phyloP scores from a whole-genome alignment of 495 filamentous ascomycete genomes.

The Penicillium paxilli region DNA sequence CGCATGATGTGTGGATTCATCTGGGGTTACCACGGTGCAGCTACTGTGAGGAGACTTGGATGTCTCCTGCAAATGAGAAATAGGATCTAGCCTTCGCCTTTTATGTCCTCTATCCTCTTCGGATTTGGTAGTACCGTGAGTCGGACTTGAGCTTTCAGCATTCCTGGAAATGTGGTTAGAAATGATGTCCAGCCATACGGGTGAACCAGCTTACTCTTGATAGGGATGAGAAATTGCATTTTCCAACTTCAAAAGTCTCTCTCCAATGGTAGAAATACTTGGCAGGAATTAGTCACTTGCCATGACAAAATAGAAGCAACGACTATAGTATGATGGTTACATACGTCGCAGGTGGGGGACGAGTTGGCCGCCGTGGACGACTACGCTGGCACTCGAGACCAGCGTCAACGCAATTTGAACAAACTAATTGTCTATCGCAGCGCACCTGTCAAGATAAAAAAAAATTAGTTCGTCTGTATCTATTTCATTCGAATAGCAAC shows the following conservation, averaged over 20 bases:
- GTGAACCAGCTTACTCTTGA: conserved; percentile 4
- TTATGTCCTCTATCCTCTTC: conserved; percentile 1
- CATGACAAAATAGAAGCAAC: neutral
- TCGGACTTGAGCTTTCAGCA: neutral
- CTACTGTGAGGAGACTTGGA: conserved; percentile 8
- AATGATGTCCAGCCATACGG: neutral
- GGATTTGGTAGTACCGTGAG: neutral
- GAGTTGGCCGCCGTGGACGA: conserved; percentile 12
- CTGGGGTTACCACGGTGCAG: conserved; percentile 4
- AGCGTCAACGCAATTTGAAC: conserved; percentile 28
- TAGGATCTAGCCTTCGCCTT: conserved; percentile 9
- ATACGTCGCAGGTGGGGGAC: conserved; percentile 10
- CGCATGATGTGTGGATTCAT: conserved; percentile 26
- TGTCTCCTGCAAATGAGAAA: neutral
- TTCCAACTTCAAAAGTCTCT: conserved; percentile 16
- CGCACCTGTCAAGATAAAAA: conserved; percentile 16
- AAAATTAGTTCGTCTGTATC: neutral
- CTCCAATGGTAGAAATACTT: conserved; percentile 6
- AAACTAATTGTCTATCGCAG: conserved; percentile 21
- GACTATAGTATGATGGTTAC: neutral
- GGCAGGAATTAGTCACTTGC: neutral
- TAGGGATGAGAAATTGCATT: conserved; percentile 10
- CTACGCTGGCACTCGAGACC: conserved; percentile 21
- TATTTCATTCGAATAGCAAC: neutral
- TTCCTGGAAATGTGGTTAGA: neutral